These are phyloP conservation scores for Akanthomyces muscarius DNA, from an alignment of 2,329 filamentous ascomycete species.

Conservation along the genomic window DNA sequence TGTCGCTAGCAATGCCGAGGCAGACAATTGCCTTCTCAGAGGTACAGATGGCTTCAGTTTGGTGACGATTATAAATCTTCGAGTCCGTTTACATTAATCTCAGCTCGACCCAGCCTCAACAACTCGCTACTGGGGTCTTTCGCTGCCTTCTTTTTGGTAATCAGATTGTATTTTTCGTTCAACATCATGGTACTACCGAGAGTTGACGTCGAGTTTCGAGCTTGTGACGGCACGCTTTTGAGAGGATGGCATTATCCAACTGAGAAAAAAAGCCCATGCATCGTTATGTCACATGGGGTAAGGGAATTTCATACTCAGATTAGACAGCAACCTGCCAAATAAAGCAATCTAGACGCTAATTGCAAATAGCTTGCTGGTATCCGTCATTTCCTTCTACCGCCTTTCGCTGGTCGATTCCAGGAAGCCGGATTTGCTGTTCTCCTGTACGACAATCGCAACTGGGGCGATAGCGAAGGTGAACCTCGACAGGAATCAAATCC, in stretches of 20 bases:
- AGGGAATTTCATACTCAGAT: background rate
- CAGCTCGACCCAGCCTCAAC: too few relatives aligned
- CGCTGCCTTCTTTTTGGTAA: too few relatives aligned
- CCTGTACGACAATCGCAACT: constrained; percentile 20
- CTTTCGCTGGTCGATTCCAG: constrained; percentile 19
- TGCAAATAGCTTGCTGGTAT: background rate
- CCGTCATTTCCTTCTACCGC: constrained; percentile 16
- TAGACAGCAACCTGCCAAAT: background rate
- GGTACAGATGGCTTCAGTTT: background rate
- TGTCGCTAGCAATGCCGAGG: background rate
- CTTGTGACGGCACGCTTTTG: background rate
- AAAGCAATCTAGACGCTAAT: background rate
- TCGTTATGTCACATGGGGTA: background rate
- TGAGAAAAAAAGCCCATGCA: background rate
- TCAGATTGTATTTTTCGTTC: background rate
- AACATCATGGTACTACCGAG: background rate
- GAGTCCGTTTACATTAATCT: background rate
- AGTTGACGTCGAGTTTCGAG: background rate
- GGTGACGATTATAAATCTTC: background rate
- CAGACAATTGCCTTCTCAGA: background rate
- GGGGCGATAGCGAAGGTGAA: constrained; percentile 21
- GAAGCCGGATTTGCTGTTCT: constrained; percentile 18
- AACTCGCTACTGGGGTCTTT: too few relatives aligned
- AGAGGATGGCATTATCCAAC: background rate
- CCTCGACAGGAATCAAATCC: constrained; percentile 19